Base-by-base conservation (phyloP, 73 alveolate species). In the Symbiodinium pilosum region DNA sequence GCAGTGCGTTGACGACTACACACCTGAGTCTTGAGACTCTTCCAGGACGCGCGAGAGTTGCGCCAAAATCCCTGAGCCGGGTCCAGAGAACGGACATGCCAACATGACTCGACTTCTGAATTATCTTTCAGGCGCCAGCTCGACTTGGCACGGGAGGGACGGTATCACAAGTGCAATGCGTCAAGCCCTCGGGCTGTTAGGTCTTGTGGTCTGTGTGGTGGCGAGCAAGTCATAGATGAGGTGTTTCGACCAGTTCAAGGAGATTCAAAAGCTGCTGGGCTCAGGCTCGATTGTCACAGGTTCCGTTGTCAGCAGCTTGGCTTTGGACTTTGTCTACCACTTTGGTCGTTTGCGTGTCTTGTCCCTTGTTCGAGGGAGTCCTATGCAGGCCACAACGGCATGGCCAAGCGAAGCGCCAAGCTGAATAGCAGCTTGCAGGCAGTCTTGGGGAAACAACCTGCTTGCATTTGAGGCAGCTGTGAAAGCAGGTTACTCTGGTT, bases 141-240 rank as follows among this genome's bases (percentile, higher is more conserved):
- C 64, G 97, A 91, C 75, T 88, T 71, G 5, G 97, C 97, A 21
- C 87, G 97, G n/a, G 97, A 91, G 77, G 88, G 77, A 47, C 97
- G 97, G 56, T 69, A 68, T 36, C 84, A 39, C 41, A 91, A 91
- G 87, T 91, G 97, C 88, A 69, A 41, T 21, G 47, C 97, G 97
- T 36, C 39, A 11, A 20, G 41, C 38, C 77, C 77, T 20, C 32
- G 1, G 77, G 77, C 30, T 21, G 77, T 3, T 26, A 18, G 77
- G 36, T 36, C 28, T 24, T 7, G 32, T 7, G 1, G 32, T 32
- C 77, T 18, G 40, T 0, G 77, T 24, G 21, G 30, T 64, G 0
- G 59, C 59, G 59, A 6, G 21, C 73, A 7, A 11, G 54, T 7
- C 41, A 8, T 28, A 26, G 28, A 42, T 28, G 26, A 91, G 97